Evolutionary conservation across 73 alveolate genomes (phyloP), one percentile per base, ranked within the genome.

Genomic region (Breviolum minutum): DNA sequence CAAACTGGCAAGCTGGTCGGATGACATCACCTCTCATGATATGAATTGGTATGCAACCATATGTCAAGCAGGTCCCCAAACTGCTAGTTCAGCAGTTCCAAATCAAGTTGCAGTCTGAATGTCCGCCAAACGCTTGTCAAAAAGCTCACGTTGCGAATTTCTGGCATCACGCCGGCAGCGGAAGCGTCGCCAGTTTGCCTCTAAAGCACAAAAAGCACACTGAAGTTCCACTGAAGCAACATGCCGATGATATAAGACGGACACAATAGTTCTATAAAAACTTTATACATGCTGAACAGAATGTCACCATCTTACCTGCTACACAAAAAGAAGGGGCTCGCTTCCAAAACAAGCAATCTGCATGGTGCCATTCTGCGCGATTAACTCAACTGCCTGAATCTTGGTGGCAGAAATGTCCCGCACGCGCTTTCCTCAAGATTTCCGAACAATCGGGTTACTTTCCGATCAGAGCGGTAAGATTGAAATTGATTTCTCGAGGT

Each of bases 351-450:
- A 40, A 40, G 54, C 54, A 40, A 40, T 40, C 54, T 40, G 54
- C 77, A 68, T 22, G 17, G n/a, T 68, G 77, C 77, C 77, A 68
- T 68, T 68, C n/a, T 14, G 77, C 2, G 77, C 77, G 77, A 22
- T 17, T 68, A 22, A 22, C 77, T 6, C 77, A 22, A 9, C 29
- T 8, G 76, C 97, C 87, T 90, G 97, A 63, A 90, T 90, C 87
- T 90, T 90, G 62, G 97, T 90, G 76, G 97, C 97, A 10, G 97
- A 74, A 20, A 90, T 90, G 97, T 90, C 97, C 71, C 97, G 97
- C 71, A 90, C 87, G 16, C 97, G 97, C 76, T 90, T 90, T 73
- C 97, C 97, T 90, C 76, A 90, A 11, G 8, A 13, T 20, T 73
- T 12, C 62, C 32, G 83, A 63, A 68, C 77, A 14, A 68, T 68